Base-by-base conservation (phyloP, 805 yeast genomes). In the Candida coquimbonensis region DNA sequence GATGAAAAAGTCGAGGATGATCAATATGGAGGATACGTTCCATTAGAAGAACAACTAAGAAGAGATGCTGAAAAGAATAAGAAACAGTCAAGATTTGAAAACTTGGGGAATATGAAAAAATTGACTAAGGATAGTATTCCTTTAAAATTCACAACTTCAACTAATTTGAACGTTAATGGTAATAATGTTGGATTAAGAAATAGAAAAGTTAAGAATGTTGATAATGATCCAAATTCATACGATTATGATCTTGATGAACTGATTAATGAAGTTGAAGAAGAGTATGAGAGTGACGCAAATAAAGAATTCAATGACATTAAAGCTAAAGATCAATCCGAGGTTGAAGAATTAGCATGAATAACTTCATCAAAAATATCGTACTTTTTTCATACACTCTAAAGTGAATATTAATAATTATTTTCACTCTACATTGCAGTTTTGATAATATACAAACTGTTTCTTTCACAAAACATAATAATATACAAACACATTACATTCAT, bases 211-310 rank as follows among this genome's bases (percentile, higher is more conserved):
- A 16, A 21, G 0, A 47, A 46, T 12, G 36, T 39, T 3, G 55
- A 59, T 12, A 39, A 39, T 5, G 55, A 59, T 40, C 63, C 61
- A 13, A 52, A 58, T 9, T 19, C 51, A 6, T 59, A 44, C 39
- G 63, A 59, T 48, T 59, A 46, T 37, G 63, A 59, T 43, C 34
- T 59, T 9, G 63, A 59, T 39, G 61, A 54, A 19, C 45, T 58
- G 17, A 55, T 57, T 26, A 46, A 50, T 17, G 54, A 56, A 9
- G 60, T 50, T 17, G 26, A 43, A 2, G 39, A 43, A 16, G 52
- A 52, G 17, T 56, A 56, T 37, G 25, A 16, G 8, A 36, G 16
- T 17, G 63, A 57, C 5, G 27, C 38, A 25, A 19, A 38, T 16
- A 5, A 36, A 9, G 61, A 57, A 25, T 46, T 47, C 19, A 27